Conservation (phyloP, 129 eudicot species). For the Arctium minus region DNA sequence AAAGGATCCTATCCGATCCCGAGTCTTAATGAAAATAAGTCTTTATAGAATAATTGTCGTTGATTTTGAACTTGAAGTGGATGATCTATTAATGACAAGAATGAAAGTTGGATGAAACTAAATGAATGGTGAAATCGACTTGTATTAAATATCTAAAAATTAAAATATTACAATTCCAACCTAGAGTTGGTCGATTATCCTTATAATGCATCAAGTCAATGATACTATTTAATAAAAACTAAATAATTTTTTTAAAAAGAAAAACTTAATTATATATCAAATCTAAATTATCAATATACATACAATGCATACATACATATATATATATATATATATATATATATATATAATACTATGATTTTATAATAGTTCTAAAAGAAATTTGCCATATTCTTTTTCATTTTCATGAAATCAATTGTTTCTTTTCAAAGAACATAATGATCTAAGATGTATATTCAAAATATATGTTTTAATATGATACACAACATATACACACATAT, state of each 20-base stretch:
- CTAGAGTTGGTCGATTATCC: not conserved
- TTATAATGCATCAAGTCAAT: not conserved
- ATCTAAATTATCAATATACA: not conserved
- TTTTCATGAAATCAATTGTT: not conserved
- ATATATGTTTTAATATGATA: not conserved
- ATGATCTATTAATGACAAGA: not conserved
- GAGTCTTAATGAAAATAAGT: not conserved
- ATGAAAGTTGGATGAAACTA: too few species aligned
- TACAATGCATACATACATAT: too few species aligned
- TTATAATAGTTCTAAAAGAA: too few species aligned
- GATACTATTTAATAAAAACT: not conserved
- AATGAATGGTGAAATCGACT: too few species aligned
- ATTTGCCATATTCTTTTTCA: not conserved
- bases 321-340: not conserved
- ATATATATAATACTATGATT: not conserved
- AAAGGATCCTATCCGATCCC: not conserved
- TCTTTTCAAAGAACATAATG: not conserved
- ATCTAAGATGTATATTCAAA: not conserved
- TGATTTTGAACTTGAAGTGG: not conserved
- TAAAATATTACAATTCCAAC: not conserved
- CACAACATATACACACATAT: not conserved
- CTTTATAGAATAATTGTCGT: not conserved
- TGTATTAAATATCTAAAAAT: too few species aligned
- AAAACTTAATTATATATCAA: not conserved
- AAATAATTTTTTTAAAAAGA: not conserved